phyloP scores from a whole-genome alignment of 768 basidiomycete species.

The Mycena amicta region DNA sequence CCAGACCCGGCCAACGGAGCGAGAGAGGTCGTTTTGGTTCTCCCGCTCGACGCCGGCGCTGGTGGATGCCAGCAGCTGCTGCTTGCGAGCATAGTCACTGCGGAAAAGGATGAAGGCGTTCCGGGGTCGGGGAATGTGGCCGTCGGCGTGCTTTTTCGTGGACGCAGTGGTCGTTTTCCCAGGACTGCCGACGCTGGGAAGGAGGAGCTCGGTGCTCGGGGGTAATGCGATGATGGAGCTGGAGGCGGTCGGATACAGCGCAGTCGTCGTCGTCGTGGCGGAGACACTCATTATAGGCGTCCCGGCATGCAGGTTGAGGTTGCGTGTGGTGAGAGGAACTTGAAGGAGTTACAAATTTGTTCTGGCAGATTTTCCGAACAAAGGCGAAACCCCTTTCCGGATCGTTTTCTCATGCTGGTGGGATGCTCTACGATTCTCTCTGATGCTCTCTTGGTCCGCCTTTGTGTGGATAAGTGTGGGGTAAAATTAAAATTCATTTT shows the following conservation, averaged over 20 bases:
- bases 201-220: background rate
- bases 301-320: background rate
- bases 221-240: too few species aligned
- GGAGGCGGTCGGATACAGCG: background rate
- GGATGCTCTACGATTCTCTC: too few species aligned
- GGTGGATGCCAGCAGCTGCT: constrained; percentile 27
- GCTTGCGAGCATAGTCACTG: constrained; percentile 27
- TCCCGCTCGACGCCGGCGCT: constrained; percentile 25
- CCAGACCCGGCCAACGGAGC: constrained; percentile 44
- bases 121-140: constrained; percentile 42
- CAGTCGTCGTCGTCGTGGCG: background rate
- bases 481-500: too few species aligned
- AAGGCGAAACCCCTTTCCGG: background rate
- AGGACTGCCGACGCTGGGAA: background rate
- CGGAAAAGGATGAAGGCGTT: constrained; percentile 51
- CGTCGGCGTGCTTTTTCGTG: background rate
- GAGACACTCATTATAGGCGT: background rate
- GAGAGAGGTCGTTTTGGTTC: constrained; percentile 42
- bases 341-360: background rate
- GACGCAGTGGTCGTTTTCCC: background rate
- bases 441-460: too few species aligned
- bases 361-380: background rate
- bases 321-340: background rate
- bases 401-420: background rate
- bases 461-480: too few species aligned